Conservation (phyloP, 208 protist species). For the Trypanosoma vivax region DNA sequence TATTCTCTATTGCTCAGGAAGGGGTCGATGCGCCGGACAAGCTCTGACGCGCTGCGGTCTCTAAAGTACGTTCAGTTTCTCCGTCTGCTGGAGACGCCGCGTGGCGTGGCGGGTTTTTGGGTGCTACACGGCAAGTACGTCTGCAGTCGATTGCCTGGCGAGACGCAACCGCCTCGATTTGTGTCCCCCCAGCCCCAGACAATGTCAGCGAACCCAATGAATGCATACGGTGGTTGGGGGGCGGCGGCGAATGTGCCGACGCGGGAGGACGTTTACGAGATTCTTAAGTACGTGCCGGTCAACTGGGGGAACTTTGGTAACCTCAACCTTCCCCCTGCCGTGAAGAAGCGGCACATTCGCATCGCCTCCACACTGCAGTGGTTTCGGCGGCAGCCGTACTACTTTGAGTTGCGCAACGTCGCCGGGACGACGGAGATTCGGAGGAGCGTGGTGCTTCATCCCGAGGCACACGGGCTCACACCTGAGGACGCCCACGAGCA, state of each 20-base stretch:
- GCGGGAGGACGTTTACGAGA: slow-evolving; percentile 65
- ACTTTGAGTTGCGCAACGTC: slow-evolving; percentile 80
- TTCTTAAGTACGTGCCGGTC: slow-evolving; percentile 79
- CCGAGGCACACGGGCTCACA: slow-evolving; percentile 68
- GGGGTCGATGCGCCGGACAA: not conserved
- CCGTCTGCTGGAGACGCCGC: slow-evolving; percentile 5
- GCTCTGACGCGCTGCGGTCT: not conserved
- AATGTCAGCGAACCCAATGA: slow-evolving; percentile 25
- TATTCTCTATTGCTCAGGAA: slow-evolving; percentile 12
- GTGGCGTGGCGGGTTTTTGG: slow-evolving; percentile 20
- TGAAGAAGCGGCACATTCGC: slow-evolving; percentile 63
- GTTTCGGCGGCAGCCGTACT: slow-evolving; percentile 79
- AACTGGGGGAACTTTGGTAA: slow-evolving; percentile 71
- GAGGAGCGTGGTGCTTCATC: slow-evolving; percentile 67
- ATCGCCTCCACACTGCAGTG: slow-evolving; percentile 41
- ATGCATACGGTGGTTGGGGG: slow-evolving; percentile 77
- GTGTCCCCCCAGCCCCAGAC: slow-evolving; percentile 21
- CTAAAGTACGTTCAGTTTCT: slow-evolving; percentile 20
- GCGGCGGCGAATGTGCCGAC: slow-evolving; percentile 35
- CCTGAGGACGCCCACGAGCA: slow-evolving; percentile 47
- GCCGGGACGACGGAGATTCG: slow-evolving; percentile 65
- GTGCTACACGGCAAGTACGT: slow-evolving; percentile 27
- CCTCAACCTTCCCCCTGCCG: slow-evolving; percentile 47
- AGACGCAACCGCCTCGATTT: slow-evolving; percentile 39
- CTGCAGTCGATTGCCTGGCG: slow-evolving; percentile 21